Evolutionary conservation across 352 stramenopile species (phyloP).

Genomic region (Phytopythium boreale): DNA sequence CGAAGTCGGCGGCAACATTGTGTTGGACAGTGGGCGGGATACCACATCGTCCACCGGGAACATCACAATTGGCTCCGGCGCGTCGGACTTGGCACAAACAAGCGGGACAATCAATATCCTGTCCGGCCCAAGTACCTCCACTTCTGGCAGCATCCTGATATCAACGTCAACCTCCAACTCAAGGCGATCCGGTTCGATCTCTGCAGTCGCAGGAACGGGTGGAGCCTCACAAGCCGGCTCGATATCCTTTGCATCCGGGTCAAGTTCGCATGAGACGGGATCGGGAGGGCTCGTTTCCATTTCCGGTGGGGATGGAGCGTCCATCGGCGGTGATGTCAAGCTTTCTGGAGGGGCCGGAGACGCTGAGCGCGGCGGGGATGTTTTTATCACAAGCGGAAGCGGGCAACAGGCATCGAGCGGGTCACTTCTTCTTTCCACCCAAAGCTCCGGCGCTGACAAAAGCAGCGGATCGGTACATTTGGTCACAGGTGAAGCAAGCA

Average conservation of each 20-base stretch:
- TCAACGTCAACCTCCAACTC: not conserved
- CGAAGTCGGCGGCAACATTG: slow-evolving; percentile 8
- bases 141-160: not conserved
- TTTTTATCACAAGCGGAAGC: not conserved
- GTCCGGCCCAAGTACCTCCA: slow-evolving; percentile 7
- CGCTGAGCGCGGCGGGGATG: not conserved
- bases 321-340: not conserved
- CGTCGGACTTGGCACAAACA: not conserved
- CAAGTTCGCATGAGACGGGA: not conserved
- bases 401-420: not conserved
- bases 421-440: not conserved
- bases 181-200: not conserved
- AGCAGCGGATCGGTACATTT: not conserved
- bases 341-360: not conserved
- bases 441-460: not conserved
- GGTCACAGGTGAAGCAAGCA: not conserved
- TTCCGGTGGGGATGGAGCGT: not conserved
- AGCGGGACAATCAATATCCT: slow-evolving; percentile 5
- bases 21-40: slow-evolving; percentile 4
- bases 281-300: not conserved
- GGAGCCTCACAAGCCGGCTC: not conserved
- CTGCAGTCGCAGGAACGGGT: not conserved
- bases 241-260: not conserved
- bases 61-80: slow-evolving; percentile 3
- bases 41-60: slow-evolving; percentile 5